Evolutionary conservation across 257 asterid genomes (phyloP), one percentile per base, ranked within the genome.

Genomic region (Lycium ferocissimum): DNA sequence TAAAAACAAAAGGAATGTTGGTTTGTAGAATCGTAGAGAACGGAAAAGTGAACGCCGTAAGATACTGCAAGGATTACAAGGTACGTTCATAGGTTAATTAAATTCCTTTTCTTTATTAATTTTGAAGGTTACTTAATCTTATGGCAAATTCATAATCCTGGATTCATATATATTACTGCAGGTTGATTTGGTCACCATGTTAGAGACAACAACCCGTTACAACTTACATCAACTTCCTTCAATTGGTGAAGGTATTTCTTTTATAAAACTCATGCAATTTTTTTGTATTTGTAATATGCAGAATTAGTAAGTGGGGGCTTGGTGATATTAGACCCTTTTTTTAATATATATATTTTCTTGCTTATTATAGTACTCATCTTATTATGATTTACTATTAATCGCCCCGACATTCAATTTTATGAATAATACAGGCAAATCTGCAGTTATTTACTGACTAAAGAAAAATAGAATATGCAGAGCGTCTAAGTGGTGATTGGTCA

Each of bases 121-220:
- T 40, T 3, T 5, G 45, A 5, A 1, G 54, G 6, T 83, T 70
- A 35, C 85, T 51, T 18, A 10, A 62, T 14, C 78, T 18, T n/a
- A 17, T 78, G 20, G 45, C 37, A 85, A 78, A 73, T 51, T 22
- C 54, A 65, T 14, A 2, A 40, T 40, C 45, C 45, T 40, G 45
- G 45, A 2, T 40, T 40, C 3, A 40, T 40, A 40, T 56, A 38
- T 40, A 59, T 59, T 7, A 12, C 14, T 87, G 86, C 86, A 95
- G 98, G 98, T 95, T 88, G 98, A 95, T 93, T 90, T 95, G 90
- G 98, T 94, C 12, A 93, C 98, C 73, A 95, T 94, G 98, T 84
- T 95, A 79, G 98, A 95, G 85, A 95, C 94, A 80, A 97, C 98
- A 72, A 95, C 92, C 57, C 79, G 96, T 79, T 95, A 95, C 81